Evolutionary conservation across 2,329 filamentous ascomycete species (phyloP).

Genomic region (Botryosphaeria dothidea): DNA sequence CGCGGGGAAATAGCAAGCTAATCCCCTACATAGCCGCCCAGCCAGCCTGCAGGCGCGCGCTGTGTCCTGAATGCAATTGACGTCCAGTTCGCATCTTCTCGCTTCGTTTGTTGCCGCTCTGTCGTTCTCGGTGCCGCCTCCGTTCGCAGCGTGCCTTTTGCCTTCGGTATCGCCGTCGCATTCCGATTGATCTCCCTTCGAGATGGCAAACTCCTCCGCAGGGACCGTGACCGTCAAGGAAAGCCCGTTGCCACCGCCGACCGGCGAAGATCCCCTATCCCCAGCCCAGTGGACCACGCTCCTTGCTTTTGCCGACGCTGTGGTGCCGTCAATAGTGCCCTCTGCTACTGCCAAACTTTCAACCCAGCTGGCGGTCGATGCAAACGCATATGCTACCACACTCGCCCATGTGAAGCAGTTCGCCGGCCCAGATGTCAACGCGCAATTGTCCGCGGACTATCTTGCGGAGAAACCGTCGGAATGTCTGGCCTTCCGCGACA

Average conservation of each 20-base stretch:
- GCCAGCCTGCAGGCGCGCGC: not conserved
- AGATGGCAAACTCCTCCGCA: not conserved
- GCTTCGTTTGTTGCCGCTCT: not conserved
- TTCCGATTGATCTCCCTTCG: not conserved
- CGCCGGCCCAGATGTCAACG: slow-evolving; percentile 43
- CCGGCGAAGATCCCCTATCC: slow-evolving; percentile 51
- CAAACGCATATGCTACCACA: slow-evolving; percentile 52
- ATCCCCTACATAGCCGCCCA: slow-evolving; percentile 1
- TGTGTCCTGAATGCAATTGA: not conserved
- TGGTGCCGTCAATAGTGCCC: slow-evolving; percentile 60
- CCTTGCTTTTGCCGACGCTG: slow-evolving; percentile 57
- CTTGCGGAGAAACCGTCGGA: slow-evolving; percentile 55
- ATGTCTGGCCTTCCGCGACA: slow-evolving; percentile 55
- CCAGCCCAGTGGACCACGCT: slow-evolving; percentile 61
- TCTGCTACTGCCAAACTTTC: slow-evolving; percentile 36
- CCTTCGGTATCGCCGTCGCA: not conserved
- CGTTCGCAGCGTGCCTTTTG: not conserved
- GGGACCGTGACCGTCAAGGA: not conserved
- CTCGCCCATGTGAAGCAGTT: slow-evolving; percentile 37
- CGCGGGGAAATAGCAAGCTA: slow-evolving; percentile 10
- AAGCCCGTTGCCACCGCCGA: slow-evolving; percentile 48
- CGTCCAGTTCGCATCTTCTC: not conserved
- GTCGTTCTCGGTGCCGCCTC: not conserved
- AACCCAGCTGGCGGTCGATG: slow-evolving; percentile 49
- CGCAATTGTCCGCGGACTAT: slow-evolving; percentile 39